Base-by-base conservation (phyloP, 179 eudicot species). In the Corrigiola litoralis region DNA sequence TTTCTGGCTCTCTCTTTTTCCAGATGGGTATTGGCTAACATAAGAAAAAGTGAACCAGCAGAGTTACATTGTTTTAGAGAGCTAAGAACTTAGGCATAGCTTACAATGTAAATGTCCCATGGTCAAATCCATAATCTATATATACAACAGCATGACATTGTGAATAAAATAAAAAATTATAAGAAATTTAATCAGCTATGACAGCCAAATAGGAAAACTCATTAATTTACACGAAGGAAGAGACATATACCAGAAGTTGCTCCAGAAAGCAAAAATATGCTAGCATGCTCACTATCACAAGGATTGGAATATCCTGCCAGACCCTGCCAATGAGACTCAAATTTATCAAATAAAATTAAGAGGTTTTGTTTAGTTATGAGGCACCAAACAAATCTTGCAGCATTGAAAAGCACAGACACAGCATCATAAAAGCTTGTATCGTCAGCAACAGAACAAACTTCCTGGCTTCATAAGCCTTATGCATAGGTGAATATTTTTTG, bases 181-280 rank as follows among this genome's bases (percentile, higher is more conserved):
- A 3, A 6, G 4, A 33, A 16, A 33, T 16, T 1, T 16, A 27
- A 37, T 27, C 10, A 25, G 13, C 36, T 37, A n/a, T 18, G 51
- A 51, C 32, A 52, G 34, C 9, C 20, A 42, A 36, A 21, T 34
- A 17, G 38, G 36, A 70, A 41, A 33, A 58, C 58, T 11, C 9
- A 34, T 18, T 29, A 48, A 36, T 18, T 18, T 60, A 5, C 17
- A 57, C 8, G 54, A 66, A 55, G 21, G 24, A 53, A 33, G 58
- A 27, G 52, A 65, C 24, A 32, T 37, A 33, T 84, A 89, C 98
- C 98, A 92, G 77, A 77, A 92, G 92, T 71, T 92, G 90, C 81
- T 92, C 98, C 74, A 92, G 69, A 66, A 92, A 87, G 79, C 95
- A 89, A 62, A 92, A 92, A 66, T 92, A 92, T 27, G 91, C 96